These are phyloP conservation scores for Platismatia glauca DNA, from an alignment of 495 filamentous ascomycete species.

Conservation along the genomic window DNA sequence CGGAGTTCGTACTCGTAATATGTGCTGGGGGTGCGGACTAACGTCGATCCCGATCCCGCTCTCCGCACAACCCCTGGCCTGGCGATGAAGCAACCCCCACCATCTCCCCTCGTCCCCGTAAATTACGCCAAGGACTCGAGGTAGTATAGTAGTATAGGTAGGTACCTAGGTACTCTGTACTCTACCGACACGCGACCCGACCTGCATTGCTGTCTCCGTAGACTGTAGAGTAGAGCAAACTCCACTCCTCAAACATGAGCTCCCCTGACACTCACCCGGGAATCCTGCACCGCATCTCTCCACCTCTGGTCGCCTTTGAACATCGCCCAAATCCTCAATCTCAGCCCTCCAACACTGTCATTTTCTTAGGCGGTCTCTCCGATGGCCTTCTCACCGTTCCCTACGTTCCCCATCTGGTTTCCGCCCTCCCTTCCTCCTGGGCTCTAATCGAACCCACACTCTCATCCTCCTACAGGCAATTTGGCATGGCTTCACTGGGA, in stretches of 20 bases:
- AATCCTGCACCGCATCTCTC: slow-evolving; percentile 12
- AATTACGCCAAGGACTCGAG: no score
- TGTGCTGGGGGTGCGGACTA: no score
- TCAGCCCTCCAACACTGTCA: slow-evolving; percentile 51
- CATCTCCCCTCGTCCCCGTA: no score
- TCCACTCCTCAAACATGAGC: background rate
- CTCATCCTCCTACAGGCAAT: slow-evolving; percentile 60
- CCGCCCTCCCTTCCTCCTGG: slow-evolving; percentile 52
- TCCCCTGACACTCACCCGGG: slow-evolving; percentile 5
- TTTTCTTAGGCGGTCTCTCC: slow-evolving; percentile 79
- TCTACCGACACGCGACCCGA: no score
- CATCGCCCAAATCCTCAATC: slow-evolving; percentile 9
- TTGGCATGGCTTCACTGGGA: slow-evolving; percentile 58
- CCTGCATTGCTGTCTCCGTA: no score
- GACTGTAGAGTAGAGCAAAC: no score
- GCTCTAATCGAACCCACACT: slow-evolving; percentile 53
- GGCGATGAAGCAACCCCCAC: no score
- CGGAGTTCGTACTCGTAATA: no score
- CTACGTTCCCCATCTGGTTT: slow-evolving; percentile 48
- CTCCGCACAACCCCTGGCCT: no score
- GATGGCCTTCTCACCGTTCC: slow-evolving; percentile 66
- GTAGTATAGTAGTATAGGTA: no score
- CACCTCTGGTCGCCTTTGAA: slow-evolving; percentile 22
- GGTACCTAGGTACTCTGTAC: no score
- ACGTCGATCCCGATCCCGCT: no score